phyloP scores from a whole-genome alignment of 257 asterid genomes.

The Nicotiana tomentosiformis region DNA sequence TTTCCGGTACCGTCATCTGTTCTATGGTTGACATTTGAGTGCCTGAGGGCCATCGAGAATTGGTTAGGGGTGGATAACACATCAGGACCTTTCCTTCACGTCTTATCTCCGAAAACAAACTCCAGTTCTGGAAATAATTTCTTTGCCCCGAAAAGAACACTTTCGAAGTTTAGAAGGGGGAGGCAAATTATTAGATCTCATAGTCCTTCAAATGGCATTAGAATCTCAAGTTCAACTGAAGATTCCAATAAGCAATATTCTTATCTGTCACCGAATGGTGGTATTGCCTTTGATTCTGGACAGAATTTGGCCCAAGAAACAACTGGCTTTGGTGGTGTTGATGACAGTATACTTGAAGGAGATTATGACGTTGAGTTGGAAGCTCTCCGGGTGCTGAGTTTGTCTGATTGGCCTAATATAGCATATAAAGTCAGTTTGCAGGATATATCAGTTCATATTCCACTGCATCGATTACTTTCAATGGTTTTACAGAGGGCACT shows the following conservation, averaged over 20 bases:
- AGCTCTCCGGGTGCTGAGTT: conserved; percentile 62
- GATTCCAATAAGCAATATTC: conserved; percentile 28
- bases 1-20: conserved; percentile 59
- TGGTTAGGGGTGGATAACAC: conserved; percentile 76
- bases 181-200: conserved; percentile 39
- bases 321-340: conserved; percentile 33
- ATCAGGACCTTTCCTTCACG: conserved; percentile 42
- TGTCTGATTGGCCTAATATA: conserved; percentile 83
- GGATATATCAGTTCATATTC: conserved; percentile 78
- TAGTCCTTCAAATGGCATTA: conserved; percentile 31
- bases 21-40: conserved; percentile 74
- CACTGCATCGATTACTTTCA: conserved; percentile 81
- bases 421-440: conserved; percentile 81
- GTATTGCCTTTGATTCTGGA: conserved; percentile 37
- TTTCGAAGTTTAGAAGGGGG: conserved; percentile 63
- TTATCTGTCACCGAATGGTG: conserved; percentile 35
- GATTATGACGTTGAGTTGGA: conserved; percentile 53
- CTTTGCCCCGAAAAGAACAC: conserved; percentile 55
- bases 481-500: conserved; percentile 70
- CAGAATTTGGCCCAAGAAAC: conserved; percentile 36
- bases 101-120: conserved; percentile 45
- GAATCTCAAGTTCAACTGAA: conserved; percentile 34
- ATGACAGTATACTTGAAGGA: conserved; percentile 47
- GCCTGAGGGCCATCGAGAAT: conserved; percentile 79
- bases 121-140: conserved; percentile 54